Evolutionary conservation across 2,329 filamentous ascomycete genomes (phyloP).

Genomic region (Arthrobotrys pseudoclavata): DNA sequence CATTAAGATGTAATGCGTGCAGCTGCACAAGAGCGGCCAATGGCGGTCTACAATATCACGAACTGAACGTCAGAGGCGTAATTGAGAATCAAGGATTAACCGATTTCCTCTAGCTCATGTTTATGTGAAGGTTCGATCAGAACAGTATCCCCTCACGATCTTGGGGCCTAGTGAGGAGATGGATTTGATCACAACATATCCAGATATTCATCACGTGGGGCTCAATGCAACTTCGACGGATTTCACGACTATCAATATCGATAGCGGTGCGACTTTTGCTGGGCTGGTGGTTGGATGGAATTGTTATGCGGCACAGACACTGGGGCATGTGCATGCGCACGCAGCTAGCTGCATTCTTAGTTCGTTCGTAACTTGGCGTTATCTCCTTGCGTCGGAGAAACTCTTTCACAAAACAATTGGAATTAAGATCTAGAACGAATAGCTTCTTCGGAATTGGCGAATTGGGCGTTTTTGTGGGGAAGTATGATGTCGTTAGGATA

Average conservation of each 20-base stretch:
- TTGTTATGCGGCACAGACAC: neutral
- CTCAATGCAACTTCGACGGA: neutral
- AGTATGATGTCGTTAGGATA: slow-evolving; percentile 3
- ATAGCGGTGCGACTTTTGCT: neutral
- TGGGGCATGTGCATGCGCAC: neutral
- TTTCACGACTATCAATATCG: neutral
- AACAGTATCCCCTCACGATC: neutral
- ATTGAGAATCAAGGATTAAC: neutral
- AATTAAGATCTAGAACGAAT: slow-evolving; percentile 36
- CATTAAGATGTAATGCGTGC: neutral
- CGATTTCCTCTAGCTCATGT: neutral
- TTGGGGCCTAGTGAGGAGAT: neutral
- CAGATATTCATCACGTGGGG: neutral
- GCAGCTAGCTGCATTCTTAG: neutral
- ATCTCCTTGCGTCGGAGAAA: slow-evolving; percentile 9
- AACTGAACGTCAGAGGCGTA: neutral
- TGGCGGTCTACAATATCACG: neutral
- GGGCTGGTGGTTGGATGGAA: neutral
- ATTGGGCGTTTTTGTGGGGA: neutral
- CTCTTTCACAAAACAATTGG: neutral
- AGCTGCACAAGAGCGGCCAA: neutral
- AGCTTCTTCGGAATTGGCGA: neutral
- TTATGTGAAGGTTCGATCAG: neutral
- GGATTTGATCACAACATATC: neutral
- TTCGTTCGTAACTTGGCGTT: neutral